Base-by-base conservation (phyloP, 768 basidiomycete species). In the Mycena vitilis region DNA sequence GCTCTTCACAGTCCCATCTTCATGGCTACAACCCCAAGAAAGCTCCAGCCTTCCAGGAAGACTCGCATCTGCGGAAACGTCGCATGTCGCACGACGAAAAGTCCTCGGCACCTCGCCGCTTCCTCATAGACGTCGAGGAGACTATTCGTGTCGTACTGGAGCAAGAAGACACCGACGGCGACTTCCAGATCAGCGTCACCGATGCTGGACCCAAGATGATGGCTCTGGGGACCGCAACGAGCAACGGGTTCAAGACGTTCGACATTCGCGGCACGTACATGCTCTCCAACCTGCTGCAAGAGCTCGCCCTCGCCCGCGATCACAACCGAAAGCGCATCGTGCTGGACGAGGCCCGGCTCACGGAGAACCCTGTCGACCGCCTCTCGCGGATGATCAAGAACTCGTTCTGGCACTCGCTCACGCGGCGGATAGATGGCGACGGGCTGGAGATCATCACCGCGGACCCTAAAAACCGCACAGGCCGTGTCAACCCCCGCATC, bases 191-290 rank as follows among this genome's bases (percentile, higher is more conserved):
- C 77, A 95, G 93, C 72, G 88, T 98, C 76, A 96, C 93, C 23
- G 97, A 99, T 77, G 95, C 95, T 67, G 96, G 98, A 4, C 96
- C 96, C 15, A 99, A 99, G 83, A 87, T 97, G 78, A 91, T 99
- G 86, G 90, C 96, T 0, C 86, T 99, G 62, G 97, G 97, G 20
- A 99, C 97, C 0, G 97, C 95, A 11, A 95, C 95, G 5, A 95
- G 94, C 79, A 99, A 99, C 80, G 97, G 96, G 20, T 96, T 95
- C 89, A 98, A 98, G 83, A 92, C 91, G 4, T 98, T 98, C 78
- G 97, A 99, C 80, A 95, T 99, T 70, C 87, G 97, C 52, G 97
- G 98, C 48, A 98, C 93, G n/a, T 99, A 99, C 81, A 99, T 98
- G 97, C 85, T 99, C 53, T 98, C 97, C 15, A 99, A 98, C 80